Percentiles rank a stretch among this genome's conserved stretches.
Evolutionary conservation across 208 protist genomes (phyloP).

Genomic region (Leishmania guyanensis): DNA sequence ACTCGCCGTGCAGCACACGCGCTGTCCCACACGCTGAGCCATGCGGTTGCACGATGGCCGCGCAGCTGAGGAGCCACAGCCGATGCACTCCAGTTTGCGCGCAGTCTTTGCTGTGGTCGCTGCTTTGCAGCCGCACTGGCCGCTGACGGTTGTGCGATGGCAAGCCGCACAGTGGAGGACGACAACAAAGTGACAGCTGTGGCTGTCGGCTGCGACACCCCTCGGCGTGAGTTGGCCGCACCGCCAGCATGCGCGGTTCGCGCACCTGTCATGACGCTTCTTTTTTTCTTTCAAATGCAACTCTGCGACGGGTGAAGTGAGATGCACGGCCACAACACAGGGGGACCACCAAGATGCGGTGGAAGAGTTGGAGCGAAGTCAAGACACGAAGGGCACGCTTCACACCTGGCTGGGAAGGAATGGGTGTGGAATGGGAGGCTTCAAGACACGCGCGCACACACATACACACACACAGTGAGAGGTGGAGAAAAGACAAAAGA

Average conservation of each 20-base stretch:
- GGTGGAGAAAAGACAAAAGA: background rate
- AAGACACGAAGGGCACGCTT: background rate
- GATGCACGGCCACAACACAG: background rate
- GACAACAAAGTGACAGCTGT: background rate
- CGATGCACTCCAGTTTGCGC: conserved; percentile 11
- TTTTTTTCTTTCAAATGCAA: background rate
- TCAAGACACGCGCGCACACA: background rate
- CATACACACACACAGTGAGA: background rate
- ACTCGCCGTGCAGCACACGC: conserved; percentile 40
- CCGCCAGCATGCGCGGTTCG: background rate
- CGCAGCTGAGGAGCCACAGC: conserved; percentile 32
- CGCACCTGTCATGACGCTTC: background rate
- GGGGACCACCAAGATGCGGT: background rate
- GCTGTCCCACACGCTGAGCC: conserved; percentile 76
- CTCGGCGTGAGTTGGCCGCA: background rate
- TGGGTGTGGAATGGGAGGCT: background rate
- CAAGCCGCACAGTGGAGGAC: background rate
- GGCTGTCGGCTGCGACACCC: background rate
- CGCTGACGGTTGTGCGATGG: background rate
- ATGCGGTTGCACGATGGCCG: conserved; percentile 62
- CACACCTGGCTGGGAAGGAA: background rate
- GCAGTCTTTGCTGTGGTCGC: conserved; percentile 2
- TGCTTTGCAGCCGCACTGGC: background rate
- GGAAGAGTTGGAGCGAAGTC: background rate
- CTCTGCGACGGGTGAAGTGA: background rate